phyloP scores from a whole-genome alignment of 176 grass and related monocot genomes.

The Paspalum vaginatum region DNA sequence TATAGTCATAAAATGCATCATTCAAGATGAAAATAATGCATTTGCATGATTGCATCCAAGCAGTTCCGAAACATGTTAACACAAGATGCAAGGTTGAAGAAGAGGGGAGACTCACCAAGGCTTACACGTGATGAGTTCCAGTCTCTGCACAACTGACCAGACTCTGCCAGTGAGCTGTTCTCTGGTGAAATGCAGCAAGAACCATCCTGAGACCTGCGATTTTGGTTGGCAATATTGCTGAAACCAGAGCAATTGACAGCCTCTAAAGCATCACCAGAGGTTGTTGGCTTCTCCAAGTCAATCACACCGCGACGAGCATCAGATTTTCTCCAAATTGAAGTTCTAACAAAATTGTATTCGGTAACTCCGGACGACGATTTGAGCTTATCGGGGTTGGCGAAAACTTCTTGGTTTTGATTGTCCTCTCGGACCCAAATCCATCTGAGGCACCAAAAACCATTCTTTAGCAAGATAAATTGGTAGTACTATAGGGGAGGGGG shows the following conservation, averaged over 20 bases:
- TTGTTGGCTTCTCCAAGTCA: slow-evolving; percentile 28
- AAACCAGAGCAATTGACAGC: slow-evolving; percentile 7
- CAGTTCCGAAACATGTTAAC: background rate
- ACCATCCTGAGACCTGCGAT: slow-evolving; percentile 25
- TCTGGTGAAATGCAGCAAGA: slow-evolving; percentile 6
- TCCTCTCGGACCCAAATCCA: background rate
- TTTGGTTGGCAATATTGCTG: background rate
- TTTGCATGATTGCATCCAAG: background rate
- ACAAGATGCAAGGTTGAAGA: background rate
- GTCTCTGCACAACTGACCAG: slow-evolving; percentile 3
- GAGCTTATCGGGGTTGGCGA: background rate
- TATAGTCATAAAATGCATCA: background rate
- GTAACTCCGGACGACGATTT: background rate
- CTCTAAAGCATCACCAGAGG: background rate
- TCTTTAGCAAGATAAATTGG: background rate
- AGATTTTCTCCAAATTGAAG: background rate
- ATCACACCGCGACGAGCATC: background rate
- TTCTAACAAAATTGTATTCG: background rate
- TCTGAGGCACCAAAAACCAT: background rate
- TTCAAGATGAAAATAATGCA: background rate
- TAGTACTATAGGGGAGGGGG: background rate
- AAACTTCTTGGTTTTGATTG: background rate
- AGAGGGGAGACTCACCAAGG: slow-evolving; percentile 25
- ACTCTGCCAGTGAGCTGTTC: slow-evolving; percentile 19
- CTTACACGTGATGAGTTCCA: slow-evolving; percentile 22